Percentiles rank a stretch among this genome's conserved stretches.
Conservation (phyloP, 495 filamentous ascomycete species). For the Sphaerosporella brunnea region DNA sequence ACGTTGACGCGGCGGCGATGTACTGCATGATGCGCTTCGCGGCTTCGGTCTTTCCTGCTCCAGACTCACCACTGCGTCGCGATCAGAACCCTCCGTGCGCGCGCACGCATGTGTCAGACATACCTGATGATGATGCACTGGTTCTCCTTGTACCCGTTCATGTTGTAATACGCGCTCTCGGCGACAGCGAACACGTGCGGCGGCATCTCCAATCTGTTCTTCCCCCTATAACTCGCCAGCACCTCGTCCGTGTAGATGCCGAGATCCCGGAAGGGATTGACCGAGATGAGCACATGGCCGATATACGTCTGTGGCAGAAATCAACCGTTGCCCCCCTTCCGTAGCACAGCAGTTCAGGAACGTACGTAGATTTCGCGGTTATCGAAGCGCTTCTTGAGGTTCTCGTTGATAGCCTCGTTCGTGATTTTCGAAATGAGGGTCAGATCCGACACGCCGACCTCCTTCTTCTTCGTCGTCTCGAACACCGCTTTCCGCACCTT, state of each 20-base stretch:
- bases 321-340: slow-evolving; percentile 7
- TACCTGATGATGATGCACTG: slow-evolving; percentile 95
- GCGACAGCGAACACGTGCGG: slow-evolving; percentile 97
- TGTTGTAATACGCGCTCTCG: slow-evolving; percentile 95
- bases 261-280: slow-evolving; percentile 96
- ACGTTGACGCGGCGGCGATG: slow-evolving; percentile 89
- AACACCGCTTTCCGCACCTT: slow-evolving; percentile 89
- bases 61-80: slow-evolving; percentile 57
- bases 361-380: slow-evolving; percentile 89
- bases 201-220: slow-evolving; percentile 88
- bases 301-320: slow-evolving; percentile 62
- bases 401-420: slow-evolving; percentile 98
- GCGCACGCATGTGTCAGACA: neutral
- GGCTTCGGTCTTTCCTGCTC: slow-evolving; percentile 97
- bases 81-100: slow-evolving; percentile 2
- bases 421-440: slow-evolving; percentile 96
- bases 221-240: slow-evolving; percentile 76
- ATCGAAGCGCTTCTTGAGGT: slow-evolving; percentile 91
- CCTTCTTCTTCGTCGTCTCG: slow-evolving; percentile 94
- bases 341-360: slow-evolving; percentile 11
- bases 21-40: slow-evolving; percentile 99
- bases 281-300: slow-evolving; percentile 96
- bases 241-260: slow-evolving; percentile 95
- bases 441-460: slow-evolving; percentile 94
- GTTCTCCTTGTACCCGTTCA: slow-evolving; percentile 98